Conservation (phyloP, 768 basidiomycete genomes). For the Suillus paluster region DNA sequence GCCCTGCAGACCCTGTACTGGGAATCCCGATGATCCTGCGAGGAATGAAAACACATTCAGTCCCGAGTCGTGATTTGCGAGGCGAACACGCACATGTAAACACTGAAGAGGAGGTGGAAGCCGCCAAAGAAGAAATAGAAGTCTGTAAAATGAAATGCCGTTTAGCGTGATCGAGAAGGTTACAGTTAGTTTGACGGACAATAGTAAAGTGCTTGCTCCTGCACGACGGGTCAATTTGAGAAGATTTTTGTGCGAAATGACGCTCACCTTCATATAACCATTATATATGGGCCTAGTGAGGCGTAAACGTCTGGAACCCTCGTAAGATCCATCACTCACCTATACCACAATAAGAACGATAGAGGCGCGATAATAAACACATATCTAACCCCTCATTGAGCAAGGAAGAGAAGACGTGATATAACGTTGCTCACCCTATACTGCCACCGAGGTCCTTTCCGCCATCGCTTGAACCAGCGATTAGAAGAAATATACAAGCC, state of each 20-base stretch:
- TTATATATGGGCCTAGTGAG: slow-evolving; percentile 87
- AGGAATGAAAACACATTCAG: slow-evolving; percentile 25
- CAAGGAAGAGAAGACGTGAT: neutral
- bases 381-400: slow-evolving; percentile 53
- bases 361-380: slow-evolving; percentile 73
- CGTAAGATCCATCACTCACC: slow-evolving; percentile 51
- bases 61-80: slow-evolving; percentile 21
- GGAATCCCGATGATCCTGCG: slow-evolving; percentile 92
- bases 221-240: slow-evolving; percentile 25
- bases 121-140: slow-evolving; percentile 96
- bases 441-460: slow-evolving; percentile 82
- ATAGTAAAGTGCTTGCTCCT: slow-evolving; percentile 95
- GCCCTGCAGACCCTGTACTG: slow-evolving; percentile 92
- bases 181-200: slow-evolving; percentile 56
- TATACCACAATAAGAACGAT: slow-evolving; percentile 95
- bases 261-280: slow-evolving; percentile 89
- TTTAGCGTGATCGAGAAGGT: slow-evolving; percentile 21
- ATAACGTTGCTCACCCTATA: slow-evolving; percentile 61
- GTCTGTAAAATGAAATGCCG: slow-evolving; percentile 53
- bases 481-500: slow-evolving; percentile 84
- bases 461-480: slow-evolving; percentile 75
- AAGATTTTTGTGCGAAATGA: slow-evolving; percentile 25
- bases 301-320: slow-evolving; percentile 14
- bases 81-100: slow-evolving; percentile 75
- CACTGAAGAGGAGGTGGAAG: slow-evolving; percentile 90